Evolutionary conservation across 2,329 filamentous ascomycete genomes (phyloP).

Genomic region (Pyricularia sp.): DNA sequence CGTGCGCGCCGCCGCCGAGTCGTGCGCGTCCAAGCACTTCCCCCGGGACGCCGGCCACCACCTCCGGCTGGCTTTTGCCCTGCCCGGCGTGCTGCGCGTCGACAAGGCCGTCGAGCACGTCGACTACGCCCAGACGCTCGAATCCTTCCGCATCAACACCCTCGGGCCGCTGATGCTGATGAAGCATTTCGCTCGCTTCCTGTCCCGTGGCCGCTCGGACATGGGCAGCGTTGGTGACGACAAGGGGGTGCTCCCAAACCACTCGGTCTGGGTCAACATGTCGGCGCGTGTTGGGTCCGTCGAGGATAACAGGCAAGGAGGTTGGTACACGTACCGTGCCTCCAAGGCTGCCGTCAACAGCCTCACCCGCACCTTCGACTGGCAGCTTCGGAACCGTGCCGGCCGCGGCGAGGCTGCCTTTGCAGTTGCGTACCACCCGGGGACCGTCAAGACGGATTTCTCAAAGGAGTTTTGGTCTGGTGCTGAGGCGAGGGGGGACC

Average conservation of each 20-base stretch:
- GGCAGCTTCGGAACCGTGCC: conserved; percentile 47
- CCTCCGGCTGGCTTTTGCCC: conserved; percentile 58
- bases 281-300: conserved; percentile 70
- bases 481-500: conserved; percentile 45
- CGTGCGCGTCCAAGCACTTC: conserved; percentile 40
- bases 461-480: conserved; percentile 63
- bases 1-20: conserved; percentile 44
- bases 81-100: conserved; percentile 64
- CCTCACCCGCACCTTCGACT: conserved; percentile 61
- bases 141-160: conserved; percentile 55
- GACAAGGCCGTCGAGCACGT: conserved; percentile 64
- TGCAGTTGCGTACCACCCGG: conserved; percentile 65
- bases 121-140: conserved; percentile 46
- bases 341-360: conserved; percentile 69
- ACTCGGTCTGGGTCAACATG: conserved; percentile 64
- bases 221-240: conserved; percentile 5
- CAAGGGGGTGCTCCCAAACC: conserved; percentile 29
- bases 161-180: conserved; percentile 67
- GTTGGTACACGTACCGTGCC: conserved; percentile 75
- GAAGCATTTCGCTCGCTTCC: conserved; percentile 63
- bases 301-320: conserved; percentile 61
- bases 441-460: conserved; percentile 69
- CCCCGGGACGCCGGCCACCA: conserved; percentile 35
- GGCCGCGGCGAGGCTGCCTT: conserved; percentile 47
- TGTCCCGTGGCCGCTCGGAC: conserved; percentile 48